Percentiles rank a stretch among this genome's conserved stretches.
Conservation (phyloP, 495 filamentous ascomycete genomes). For the Podospora australis region DNA sequence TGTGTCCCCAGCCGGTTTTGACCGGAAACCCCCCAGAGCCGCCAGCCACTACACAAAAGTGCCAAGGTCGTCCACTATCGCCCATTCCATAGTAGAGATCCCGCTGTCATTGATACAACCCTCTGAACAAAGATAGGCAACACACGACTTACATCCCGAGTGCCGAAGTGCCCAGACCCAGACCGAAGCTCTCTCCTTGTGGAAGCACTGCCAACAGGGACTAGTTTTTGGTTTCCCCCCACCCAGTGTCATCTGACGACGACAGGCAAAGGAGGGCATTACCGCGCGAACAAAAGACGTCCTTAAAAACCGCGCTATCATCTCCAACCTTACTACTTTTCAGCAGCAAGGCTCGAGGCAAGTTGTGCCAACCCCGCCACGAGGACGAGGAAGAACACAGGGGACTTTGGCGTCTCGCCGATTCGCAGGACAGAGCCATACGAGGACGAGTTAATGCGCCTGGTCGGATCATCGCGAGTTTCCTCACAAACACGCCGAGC, state of each 20-base stretch:
- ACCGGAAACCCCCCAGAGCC: constrained; percentile 6
- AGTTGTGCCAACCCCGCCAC: constrained; percentile 21
- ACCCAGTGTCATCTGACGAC: constrained; percentile 32
- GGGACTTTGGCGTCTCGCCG: constrained; percentile 59
- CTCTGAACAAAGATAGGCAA: constrained; percentile 35
- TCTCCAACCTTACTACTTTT: constrained; percentile 34
- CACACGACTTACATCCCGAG: constrained; percentile 16
- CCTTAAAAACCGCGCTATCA: constrained; percentile 67
- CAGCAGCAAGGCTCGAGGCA: constrained; percentile 28
- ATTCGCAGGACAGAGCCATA: constrained; percentile 35
- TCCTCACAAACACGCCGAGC: constrained; percentile 30
- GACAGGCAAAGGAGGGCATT: constrained; percentile 48
- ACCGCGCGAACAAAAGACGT: constrained; percentile 72
- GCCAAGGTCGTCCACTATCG: constrained; percentile 10
- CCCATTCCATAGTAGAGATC: constrained; percentile 9
- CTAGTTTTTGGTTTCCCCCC: constrained; percentile 80
- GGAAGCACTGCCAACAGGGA: constrained; percentile 72
- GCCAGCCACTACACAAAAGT: constrained; percentile 6
- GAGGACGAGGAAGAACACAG: too few relatives aligned
- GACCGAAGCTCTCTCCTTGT: constrained; percentile 54
- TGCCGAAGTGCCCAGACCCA: constrained; percentile 30
- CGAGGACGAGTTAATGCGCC: constrained; percentile 71
- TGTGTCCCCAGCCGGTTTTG: constrained; percentile 14
- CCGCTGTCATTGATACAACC: constrained; percentile 33
- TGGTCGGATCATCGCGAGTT: constrained; percentile 47